phyloP scores from a whole-genome alignment of 345 rosid species.

The Hypericum androsaemum region DNA sequence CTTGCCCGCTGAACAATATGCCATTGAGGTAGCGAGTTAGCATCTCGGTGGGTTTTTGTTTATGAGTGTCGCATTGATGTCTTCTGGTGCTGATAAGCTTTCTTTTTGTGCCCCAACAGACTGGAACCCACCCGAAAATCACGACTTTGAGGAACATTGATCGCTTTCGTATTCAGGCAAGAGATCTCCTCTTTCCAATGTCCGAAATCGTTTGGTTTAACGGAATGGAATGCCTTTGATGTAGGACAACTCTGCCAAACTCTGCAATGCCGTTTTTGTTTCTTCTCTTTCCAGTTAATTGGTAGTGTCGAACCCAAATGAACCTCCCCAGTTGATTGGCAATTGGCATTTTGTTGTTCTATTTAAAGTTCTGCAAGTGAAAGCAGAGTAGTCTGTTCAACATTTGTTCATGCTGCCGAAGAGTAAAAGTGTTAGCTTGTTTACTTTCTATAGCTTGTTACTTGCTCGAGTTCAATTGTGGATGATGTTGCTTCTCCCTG shows the following conservation, averaged over 20 bases:
- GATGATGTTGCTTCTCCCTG: too few species aligned
- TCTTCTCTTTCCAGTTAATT: neutral
- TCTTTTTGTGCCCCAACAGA: conserved; percentile 33
- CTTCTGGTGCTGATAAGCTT: conserved; percentile 10
- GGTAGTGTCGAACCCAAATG: neutral
- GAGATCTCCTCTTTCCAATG: too few species aligned
- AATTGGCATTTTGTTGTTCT: neutral
- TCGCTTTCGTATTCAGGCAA: conserved; percentile 74
- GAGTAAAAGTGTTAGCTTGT: too few species aligned
- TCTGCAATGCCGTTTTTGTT: conserved; percentile 7
- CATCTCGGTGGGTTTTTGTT: conserved; percentile 1
- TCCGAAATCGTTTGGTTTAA: too few species aligned
- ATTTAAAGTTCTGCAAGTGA: too few species aligned
- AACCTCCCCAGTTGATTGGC: neutral
- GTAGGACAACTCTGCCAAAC: neutral
- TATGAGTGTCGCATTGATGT: conserved; percentile 3
- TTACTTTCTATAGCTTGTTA: neutral
- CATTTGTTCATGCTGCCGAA: too few species aligned
- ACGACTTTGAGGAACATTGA: conserved; percentile 81
- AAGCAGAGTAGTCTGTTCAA: too few species aligned
- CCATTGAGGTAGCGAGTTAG: conserved; percentile 54
- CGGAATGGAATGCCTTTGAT: too few species aligned
- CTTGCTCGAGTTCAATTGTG: neutral
- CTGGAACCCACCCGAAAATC: conserved; percentile 87
- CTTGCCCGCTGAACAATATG: conserved; percentile 95